Base-by-base conservation (phyloP, 1,284 basidiomycete genomes). In the Testicularia cyperi region DNA sequence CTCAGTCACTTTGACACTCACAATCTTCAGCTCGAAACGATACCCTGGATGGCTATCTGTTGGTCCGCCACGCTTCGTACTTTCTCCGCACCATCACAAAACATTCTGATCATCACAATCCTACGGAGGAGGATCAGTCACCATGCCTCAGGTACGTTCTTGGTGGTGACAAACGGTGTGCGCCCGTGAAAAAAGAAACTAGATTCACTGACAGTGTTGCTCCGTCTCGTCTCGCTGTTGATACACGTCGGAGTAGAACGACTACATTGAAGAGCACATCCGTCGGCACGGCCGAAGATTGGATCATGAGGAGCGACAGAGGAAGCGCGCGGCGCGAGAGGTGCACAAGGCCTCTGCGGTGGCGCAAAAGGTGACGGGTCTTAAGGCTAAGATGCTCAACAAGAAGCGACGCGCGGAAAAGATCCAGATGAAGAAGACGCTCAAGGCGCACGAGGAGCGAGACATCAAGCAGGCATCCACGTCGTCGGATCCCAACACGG, bases 391-490 rank as follows among this genome's bases (percentile, higher is more conserved):
- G 80, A 82, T 98, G 32, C 85, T 96, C 24, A 95, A 99, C 77
- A 90, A 90, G 44, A 92, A 88, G 79, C 87, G 92, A 49, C 90
- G 97, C 79, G 85, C 90, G 28, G 90, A 99, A 81, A 99, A 98
- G 81, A 88, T 98, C 33, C 91, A 94, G 78, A 88, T 99, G 82
- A 95, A 94, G 80, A 99, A 98, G 83, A 94, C 91, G 29, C 86
- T 99, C 80, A 96, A 96, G 78, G 91, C 92, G 22, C 95, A 98
- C 81, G 95, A 98, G 79, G 92, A 98, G 79, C 86, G 94, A 62
- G 92, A 98, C 76, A 86, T 97, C 80, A 99, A 76, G 66, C 65
- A 72, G 52, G 65, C 72, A 13, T 56, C 72, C 15, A 63, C 70
- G 4, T 65, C 69, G n/a, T 65, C 63, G 30, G 63, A 71, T 21